Evolutionary conservation across 176 grass and related monocot species (phyloP).

Genomic region (Zoysia japonica): DNA sequence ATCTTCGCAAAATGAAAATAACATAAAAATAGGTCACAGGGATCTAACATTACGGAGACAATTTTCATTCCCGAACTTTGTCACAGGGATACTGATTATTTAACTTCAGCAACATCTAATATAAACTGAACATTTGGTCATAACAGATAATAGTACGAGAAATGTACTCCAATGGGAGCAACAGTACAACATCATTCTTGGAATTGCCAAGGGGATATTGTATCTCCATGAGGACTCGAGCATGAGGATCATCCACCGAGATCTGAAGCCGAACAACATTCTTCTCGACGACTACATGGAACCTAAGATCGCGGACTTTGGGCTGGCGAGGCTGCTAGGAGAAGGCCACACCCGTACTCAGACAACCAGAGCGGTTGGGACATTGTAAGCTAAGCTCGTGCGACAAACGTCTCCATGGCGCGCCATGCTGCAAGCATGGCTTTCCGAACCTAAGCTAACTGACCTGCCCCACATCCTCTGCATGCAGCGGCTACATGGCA

Average conservation of each 20-base stretch:
- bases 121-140: neutral
- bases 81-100: neutral
- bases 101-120: neutral
- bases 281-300: slow-evolving; percentile 44
- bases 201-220: slow-evolving; percentile 55
- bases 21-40: too few species aligned
- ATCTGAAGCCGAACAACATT: slow-evolving; percentile 51
- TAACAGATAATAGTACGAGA: slow-evolving; percentile 12
- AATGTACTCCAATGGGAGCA: slow-evolving; percentile 30
- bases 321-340: slow-evolving; percentile 41
- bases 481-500: slow-evolving; percentile 55
- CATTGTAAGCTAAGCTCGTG: slow-evolving; percentile 36
- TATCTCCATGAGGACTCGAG: slow-evolving; percentile 59
- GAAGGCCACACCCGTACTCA: slow-evolving; percentile 32
- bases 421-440: neutral
- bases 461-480: neutral
- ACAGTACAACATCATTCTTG: slow-evolving; percentile 47
- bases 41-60: neutral
- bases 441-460: slow-evolving; percentile 26
- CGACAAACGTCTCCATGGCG: neutral
- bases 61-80: neutral
- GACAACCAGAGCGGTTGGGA: slow-evolving; percentile 35
- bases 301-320: slow-evolving; percentile 57
- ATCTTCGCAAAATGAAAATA: too few species aligned
- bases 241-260: slow-evolving; percentile 51